phyloP scores from a whole-genome alignment of 2,329 filamentous ascomycete genomes.

The Juglanconis juglandina region DNA sequence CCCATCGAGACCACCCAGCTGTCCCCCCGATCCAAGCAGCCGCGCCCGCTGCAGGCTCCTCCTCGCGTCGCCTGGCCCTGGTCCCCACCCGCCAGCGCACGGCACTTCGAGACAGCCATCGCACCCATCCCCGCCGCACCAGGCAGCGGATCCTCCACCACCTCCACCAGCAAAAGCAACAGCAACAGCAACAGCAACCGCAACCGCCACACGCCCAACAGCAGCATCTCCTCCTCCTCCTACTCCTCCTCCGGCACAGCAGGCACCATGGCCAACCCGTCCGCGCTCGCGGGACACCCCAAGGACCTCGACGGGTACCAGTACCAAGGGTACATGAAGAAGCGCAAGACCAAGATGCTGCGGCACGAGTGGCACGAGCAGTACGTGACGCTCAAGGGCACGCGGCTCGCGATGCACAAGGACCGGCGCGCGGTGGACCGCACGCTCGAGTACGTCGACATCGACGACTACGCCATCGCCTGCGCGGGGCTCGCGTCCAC shows the following conservation, averaged over 20 bases:
- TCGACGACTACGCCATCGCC: conserved; percentile 83
- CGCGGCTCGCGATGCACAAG: conserved; percentile 72
- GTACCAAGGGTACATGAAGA: conserved; percentile 88
- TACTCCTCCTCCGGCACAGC: conserved; percentile 19
- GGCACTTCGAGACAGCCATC: conserved; percentile 42
- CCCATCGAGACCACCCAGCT: conserved; percentile 35
- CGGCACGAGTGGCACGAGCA: conserved; percentile 92
- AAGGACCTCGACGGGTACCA: conserved; percentile 51
- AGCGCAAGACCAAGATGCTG: conserved; percentile 83
- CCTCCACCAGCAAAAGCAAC: conserved; percentile 20
- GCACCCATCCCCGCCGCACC: conserved; percentile 29
- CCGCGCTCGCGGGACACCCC: conserved; percentile 18
- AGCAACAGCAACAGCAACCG: conserved; percentile 20
- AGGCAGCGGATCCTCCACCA: conserved; percentile 6
- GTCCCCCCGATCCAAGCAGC: conserved; percentile 31
- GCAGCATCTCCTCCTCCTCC: conserved; percentile 25
- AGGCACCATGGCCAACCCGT: conserved; percentile 24
- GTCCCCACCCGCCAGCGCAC: conserved; percentile 42
- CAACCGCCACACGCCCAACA: conserved; percentile 21
- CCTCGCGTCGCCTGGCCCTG: conserved; percentile 55
- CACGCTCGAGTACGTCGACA: conserved; percentile 76
- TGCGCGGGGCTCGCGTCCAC: conserved; percentile 73
- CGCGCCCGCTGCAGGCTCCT: conserved; percentile 47
- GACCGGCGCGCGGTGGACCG: conserved; percentile 49
- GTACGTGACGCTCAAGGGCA: conserved; percentile 81